Base-by-base conservation (phyloP, 1,139 yeast genomes). In the Lodderomyces oxycetoniae region DNA sequence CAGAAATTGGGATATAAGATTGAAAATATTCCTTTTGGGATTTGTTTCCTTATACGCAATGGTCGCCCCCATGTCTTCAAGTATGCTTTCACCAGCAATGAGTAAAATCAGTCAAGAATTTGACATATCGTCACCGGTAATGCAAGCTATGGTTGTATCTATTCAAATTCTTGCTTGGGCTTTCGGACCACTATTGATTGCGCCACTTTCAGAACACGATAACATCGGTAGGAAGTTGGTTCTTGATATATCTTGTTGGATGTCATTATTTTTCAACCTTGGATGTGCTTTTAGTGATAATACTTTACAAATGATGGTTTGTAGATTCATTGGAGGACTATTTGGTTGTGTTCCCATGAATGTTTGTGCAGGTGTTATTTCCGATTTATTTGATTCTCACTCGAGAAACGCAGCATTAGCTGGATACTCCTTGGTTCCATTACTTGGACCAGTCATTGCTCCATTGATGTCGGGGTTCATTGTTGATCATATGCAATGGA, bases 381-480 rank as follows among this genome's bases (percentile, higher is more conserved):
- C 61, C 5, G 65, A 60, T 42, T 50, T 67, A 42, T 66, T 55
- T 39, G 67, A 59, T 32, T 65, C 69, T 20, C 55, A 57, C 33
- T 49, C 57, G 15, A 53, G 72, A 49, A 63, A 63, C 38, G 38
- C 52, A 8, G 69, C 71, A 1, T 52, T 67, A 37, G 71, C 73
- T 2, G 68, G 69, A 1, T 66, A 61, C 32, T 60, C 67, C 4
- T 52, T 67, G 36, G 69, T 67, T n/a, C 66, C 66, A 1, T 50
- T 66, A 25, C 55, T 79, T 33, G 89, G 88, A 0, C 83, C 85
- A 1, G 76, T 75, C 1, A 54, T 77, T 34, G 82, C 81, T 0
- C 82, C 83, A 0, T 61, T 77, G 5, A 61, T 75, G 17, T 64
- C 79, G 1, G 82, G 83, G 1, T 77, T 67, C 47, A 66, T 76